phyloP scores from a whole-genome alignment of 2,329 filamentous ascomycete genomes.

The Cladophialophora chaetospira region DNA sequence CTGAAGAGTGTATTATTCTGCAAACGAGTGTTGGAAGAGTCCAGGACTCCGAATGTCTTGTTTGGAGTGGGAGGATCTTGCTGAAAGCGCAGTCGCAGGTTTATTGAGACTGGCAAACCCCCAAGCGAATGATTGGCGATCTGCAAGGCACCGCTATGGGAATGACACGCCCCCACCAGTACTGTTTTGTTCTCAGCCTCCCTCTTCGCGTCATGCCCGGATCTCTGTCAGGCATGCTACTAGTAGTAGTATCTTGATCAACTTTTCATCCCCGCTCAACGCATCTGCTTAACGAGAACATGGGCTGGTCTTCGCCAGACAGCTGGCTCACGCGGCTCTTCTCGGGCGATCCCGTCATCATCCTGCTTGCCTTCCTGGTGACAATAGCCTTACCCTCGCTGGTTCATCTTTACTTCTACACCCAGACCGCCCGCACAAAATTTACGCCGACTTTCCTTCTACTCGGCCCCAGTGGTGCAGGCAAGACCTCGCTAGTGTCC shows the following conservation, averaged over 20 bases:
- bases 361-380: conserved; percentile 70
- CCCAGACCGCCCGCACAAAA: conserved; percentile 62
- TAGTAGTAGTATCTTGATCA: conserved; percentile 1
- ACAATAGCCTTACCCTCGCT: conserved; percentile 73
- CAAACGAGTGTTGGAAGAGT: conserved; percentile 4
- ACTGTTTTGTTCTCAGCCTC: conserved; percentile 16
- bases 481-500: conserved; percentile 87
- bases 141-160: conserved; percentile 8
- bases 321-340: conserved; percentile 46
- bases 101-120: too few species aligned
- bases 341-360: conserved; percentile 45
- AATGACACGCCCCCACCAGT: neutral
- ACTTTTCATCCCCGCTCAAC: neutral
- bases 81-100: conserved; percentile 17
- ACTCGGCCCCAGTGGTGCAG: conserved; percentile 75
- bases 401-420: conserved; percentile 74
- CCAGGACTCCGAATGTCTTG: conserved; percentile 5
- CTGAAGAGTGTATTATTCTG: neutral
- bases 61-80: conserved; percentile 4
- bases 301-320: conserved; percentile 42
- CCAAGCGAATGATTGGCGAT: neutral
- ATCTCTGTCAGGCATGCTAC: neutral
- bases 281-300: conserved; percentile 19
- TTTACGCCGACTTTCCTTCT: conserved; percentile 76
- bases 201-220: conserved; percentile 6